Conservation (phyloP, 495 filamentous ascomycete species). For the Talaromyces adpressus region DNA sequence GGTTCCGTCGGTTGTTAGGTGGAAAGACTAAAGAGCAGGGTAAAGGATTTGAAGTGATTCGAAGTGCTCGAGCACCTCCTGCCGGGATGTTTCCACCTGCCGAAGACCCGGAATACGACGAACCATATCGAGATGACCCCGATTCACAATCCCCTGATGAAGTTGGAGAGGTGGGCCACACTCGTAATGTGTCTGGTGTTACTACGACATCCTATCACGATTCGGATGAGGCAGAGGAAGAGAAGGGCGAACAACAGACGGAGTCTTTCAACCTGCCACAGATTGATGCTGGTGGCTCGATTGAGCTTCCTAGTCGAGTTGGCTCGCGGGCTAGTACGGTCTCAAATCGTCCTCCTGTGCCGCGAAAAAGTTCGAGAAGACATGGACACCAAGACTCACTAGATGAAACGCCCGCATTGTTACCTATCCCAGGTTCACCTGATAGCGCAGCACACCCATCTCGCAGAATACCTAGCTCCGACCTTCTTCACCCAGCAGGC, state of each 20-base stretch:
- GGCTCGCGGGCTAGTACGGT: slow-evolving; percentile 48
- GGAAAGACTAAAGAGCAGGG: slow-evolving; percentile 82
- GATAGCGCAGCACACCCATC: slow-evolving; percentile 10
- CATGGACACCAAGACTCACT: slow-evolving; percentile 19
- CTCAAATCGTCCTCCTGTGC: slow-evolving; percentile 38
- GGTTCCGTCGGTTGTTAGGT: slow-evolving; percentile 72
- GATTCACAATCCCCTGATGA: slow-evolving; percentile 21
- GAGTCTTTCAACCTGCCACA: slow-evolving; percentile 44
- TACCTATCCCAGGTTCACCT: slow-evolving; percentile 19
- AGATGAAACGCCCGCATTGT: slow-evolving; percentile 8
- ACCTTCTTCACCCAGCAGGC: slow-evolving; percentile 19
- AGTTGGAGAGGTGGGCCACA: slow-evolving; percentile 14
- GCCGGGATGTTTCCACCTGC: slow-evolving; percentile 29
- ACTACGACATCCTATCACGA: slow-evolving; percentile 35
- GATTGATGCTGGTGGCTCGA: slow-evolving; percentile 54
- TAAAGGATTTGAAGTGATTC: slow-evolving; percentile 94
- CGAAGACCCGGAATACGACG: slow-evolving; percentile 40
- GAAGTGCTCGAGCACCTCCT: slow-evolving; percentile 64
- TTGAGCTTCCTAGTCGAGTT: slow-evolving; percentile 58
- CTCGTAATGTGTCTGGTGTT: slow-evolving; percentile 21
- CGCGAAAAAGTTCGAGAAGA: slow-evolving; percentile 58
- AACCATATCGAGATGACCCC: slow-evolving; percentile 53
- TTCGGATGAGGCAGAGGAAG: slow-evolving; percentile 31
- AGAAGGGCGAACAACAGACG: slow-evolving; percentile 17
- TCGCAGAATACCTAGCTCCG: slow-evolving; percentile 10